A percentile compares a stretch with the other conserved stretches of the same genome.
phyloP scores from a whole-genome alignment of 352 stramenopile species.

The Phytopythium sindhum region DNA sequence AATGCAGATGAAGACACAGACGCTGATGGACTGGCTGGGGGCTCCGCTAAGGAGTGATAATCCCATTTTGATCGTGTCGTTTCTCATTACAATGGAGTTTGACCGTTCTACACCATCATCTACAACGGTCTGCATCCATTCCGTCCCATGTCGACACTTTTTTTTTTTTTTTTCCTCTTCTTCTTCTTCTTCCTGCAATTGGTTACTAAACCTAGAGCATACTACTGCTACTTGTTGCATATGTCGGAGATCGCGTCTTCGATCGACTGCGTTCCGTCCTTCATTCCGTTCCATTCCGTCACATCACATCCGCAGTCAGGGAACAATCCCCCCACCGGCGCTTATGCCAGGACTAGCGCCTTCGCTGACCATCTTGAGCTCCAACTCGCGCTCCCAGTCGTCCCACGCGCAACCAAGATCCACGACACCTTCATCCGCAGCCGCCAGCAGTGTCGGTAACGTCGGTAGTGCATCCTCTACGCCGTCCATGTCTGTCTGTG shows the following conservation, averaged over 20 bases:
- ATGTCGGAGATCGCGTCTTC: not conserved
- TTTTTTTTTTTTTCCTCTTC: not conserved
- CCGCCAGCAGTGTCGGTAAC: not conserved
- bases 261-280: not conserved
- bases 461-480: not conserved
- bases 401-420: constrained; percentile 5
- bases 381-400: constrained; percentile 6
- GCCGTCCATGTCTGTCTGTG: not conserved
- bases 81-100: too few relatives aligned
- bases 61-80: too few relatives aligned
- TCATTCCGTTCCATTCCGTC: too few relatives aligned
- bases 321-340: too few relatives aligned
- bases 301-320: not conserved
- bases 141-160: too few relatives aligned
- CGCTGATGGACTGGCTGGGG: too few relatives aligned
- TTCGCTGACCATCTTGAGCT: not conserved
- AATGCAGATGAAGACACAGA: too few relatives aligned
- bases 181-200: not conserved
- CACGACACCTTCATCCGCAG: not conserved
- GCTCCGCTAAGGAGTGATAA: too few relatives aligned
- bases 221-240: not conserved
- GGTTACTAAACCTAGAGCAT: not conserved
- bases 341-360: not conserved
- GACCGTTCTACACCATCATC: too few relatives aligned
- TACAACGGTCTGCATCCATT: too few relatives aligned